phyloP scores from a whole-genome alignment of 306 rosid genomes.

The Citrullus colocynthis region DNA sequence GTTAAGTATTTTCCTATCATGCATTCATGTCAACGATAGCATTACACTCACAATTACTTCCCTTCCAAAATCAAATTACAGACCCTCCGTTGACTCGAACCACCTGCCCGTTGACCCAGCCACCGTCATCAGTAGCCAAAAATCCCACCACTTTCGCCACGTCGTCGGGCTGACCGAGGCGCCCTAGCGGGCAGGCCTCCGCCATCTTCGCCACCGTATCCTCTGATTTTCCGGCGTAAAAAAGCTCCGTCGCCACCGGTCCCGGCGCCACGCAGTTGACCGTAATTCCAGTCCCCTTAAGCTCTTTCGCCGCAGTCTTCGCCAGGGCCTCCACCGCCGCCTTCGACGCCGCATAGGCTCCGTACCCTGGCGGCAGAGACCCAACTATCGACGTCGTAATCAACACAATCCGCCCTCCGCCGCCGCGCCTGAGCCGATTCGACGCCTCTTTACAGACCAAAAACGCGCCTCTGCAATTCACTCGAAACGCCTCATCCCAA shows the following conservation, averaged over 20 bases:
- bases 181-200: slow-evolving; percentile 13
- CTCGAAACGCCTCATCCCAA: slow-evolving; percentile 21
- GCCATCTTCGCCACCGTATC: slow-evolving; percentile 10
- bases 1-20: no score
- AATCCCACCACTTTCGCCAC: slow-evolving; percentile 36
- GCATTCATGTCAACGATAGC: no score
- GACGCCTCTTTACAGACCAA: slow-evolving; percentile 34
- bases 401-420: slow-evolving; percentile 40
- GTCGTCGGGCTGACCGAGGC: slow-evolving; percentile 35
- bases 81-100: slow-evolving; percentile 39
- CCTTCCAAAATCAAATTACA: background rate
- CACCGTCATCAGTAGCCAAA: slow-evolving; percentile 26
- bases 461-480: slow-evolving; percentile 40
- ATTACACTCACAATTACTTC: no score
- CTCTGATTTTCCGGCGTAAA: slow-evolving; percentile 27
- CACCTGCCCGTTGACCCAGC: slow-evolving; percentile 51
- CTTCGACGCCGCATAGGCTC: slow-evolving; percentile 35
- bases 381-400: slow-evolving; percentile 29
- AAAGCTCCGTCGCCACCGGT: slow-evolving; percentile 35
- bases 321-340: slow-evolving; percentile 52
- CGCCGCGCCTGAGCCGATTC: slow-evolving; percentile 36
- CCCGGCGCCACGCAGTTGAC: slow-evolving; percentile 57
- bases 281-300: slow-evolving; percentile 34
- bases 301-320: slow-evolving; percentile 44
- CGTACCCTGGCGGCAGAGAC: slow-evolving; percentile 16